Evolutionary conservation across 1,284 basidiomycete species (phyloP).

Genomic region (Rhodotorula sp.): DNA sequence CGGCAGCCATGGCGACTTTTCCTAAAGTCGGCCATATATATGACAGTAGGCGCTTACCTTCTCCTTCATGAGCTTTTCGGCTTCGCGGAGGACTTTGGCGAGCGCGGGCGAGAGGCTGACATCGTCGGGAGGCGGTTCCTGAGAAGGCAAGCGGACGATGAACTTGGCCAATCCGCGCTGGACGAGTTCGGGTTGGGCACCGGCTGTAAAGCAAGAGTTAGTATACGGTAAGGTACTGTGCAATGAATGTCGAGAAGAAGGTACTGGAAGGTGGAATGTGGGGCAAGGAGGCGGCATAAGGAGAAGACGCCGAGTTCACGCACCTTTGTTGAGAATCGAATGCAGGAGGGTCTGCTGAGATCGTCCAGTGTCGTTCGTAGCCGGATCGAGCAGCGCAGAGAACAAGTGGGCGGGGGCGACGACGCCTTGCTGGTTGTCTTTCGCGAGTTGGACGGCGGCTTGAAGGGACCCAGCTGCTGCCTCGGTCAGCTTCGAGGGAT

Average conservation of each 20-base stretch:
- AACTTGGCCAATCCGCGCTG: conserved; percentile 41
- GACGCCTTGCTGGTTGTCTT: conserved; percentile 70
- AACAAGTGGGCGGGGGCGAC: conserved; percentile 68
- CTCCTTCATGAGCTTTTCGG: conserved; percentile 74
- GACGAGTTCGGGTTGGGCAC: conserved; percentile 41
- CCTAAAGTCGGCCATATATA: too few species aligned
- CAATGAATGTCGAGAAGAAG: conserved; percentile 30
- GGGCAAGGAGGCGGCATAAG: conserved; percentile 18
- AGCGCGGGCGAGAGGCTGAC: conserved; percentile 62
- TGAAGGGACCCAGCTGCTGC: conserved; percentile 66
- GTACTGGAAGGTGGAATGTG: not conserved
- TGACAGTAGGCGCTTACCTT: conserved; percentile 53
- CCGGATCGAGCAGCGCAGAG: conserved; percentile 63
- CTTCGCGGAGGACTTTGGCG: conserved; percentile 71
- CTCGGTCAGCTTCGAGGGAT: conserved; percentile 66
- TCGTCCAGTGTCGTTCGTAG: conserved; percentile 8
- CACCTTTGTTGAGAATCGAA: conserved; percentile 38
- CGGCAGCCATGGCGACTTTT: too few species aligned
- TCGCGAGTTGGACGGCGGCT: conserved; percentile 72
- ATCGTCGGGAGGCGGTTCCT: conserved; percentile 80
- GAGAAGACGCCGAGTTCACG: conserved; percentile 52
- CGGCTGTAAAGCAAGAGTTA: conserved; percentile 39
- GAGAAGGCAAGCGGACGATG: conserved; percentile 62
- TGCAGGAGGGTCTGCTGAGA: conserved; percentile 18
- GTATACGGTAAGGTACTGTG: conserved; percentile 4